Base-by-base conservation (phyloP, 169 alveolate genomes). In the Amoebophrya sp. region DNA sequence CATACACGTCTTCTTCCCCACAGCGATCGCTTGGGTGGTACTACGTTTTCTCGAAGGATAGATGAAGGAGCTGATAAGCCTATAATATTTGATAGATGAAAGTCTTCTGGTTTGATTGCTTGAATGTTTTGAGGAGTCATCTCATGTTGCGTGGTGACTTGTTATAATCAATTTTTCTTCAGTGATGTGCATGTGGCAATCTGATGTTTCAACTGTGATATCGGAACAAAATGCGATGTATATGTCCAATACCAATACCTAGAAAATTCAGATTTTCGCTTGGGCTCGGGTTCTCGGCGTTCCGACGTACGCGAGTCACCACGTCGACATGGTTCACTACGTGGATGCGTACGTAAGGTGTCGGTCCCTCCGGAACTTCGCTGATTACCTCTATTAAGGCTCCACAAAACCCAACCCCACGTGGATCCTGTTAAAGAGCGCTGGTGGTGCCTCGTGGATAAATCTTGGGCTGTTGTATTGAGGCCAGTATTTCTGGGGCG, bases 281-380 rank as follows among this genome's bases (percentile, higher is more conserved):
- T 36, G 83, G 3, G 83, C 83, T 29, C 12, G 33, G 33, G 18
- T 6, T 36, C 83, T 65, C 33, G 12, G 36, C 26, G 33, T 65
- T 6, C 83, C 83, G 83, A 65, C 83, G 33, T 65, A 65, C 26
- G 12, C 2, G 36, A 12, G 36, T 6, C 83, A 65, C 83, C 83
- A 65, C 83, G 83, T 65, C 3, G 83, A 65, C 83, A 65, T 65
- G 83, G 83, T 65, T 6, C n/a, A 65, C 26, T 65, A 65, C 83
- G 83, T 65, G n/a, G 26, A 65, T 18, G 18, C 83, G 33, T 65
- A 65, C 83, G n/a, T 65, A 36, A 29, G 38, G n/a, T 26, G 33
- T 36, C 39, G 83, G 38, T 65, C 39, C 33, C 26, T 65, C 1
- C 26, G 33, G 38, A 36, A 6, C 83, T 6, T 65, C 83, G 83